phyloP scores from a whole-genome alignment of 208 protist species.

The Lotmaria passim region DNA sequence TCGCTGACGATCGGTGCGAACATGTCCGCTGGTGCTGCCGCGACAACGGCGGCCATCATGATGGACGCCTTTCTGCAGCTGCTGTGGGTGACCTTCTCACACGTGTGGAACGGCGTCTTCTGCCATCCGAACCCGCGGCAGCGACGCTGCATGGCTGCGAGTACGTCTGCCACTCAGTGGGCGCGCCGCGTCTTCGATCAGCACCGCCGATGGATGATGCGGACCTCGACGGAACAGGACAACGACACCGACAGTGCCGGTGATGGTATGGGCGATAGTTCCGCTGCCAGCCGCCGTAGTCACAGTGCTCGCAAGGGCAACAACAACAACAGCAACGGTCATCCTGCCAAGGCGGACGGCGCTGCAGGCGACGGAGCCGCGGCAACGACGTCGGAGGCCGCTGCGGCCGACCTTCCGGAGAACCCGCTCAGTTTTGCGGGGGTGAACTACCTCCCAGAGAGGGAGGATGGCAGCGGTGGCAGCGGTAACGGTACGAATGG shows the following conservation, averaged over 20 bases:
- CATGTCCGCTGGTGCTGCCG: not conserved
- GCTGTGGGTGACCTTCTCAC: constrained; percentile 53
- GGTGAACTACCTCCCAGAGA: constrained; percentile 36
- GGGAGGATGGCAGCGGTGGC: not conserved
- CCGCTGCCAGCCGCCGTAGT: not conserved
- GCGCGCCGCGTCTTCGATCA: constrained; percentile 41
- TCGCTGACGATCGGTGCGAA: not conserved
- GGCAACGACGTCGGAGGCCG: not conserved
- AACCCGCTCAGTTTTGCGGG: constrained; percentile 38
- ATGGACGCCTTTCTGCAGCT: constrained; percentile 41
- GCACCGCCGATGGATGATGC: constrained; percentile 15
- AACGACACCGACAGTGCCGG: not conserved
- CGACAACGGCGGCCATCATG: not conserved
- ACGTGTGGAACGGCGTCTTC: constrained; percentile 68
- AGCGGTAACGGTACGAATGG: no score
- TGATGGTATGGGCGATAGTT: not conserved
- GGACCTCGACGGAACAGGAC: constrained; percentile 1
- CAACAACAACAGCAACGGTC: constrained; percentile 2
- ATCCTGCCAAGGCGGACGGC: not conserved
- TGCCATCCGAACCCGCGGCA: constrained; percentile 62
- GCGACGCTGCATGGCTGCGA: constrained; percentile 36
- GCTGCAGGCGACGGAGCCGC: not conserved
- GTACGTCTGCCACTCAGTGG: constrained; percentile 24
- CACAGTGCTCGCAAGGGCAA: constrained; percentile 15
- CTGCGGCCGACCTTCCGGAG: not conserved